Conservation (phyloP, 139 green algal genomes). For the Chlorella sp. region DNA sequence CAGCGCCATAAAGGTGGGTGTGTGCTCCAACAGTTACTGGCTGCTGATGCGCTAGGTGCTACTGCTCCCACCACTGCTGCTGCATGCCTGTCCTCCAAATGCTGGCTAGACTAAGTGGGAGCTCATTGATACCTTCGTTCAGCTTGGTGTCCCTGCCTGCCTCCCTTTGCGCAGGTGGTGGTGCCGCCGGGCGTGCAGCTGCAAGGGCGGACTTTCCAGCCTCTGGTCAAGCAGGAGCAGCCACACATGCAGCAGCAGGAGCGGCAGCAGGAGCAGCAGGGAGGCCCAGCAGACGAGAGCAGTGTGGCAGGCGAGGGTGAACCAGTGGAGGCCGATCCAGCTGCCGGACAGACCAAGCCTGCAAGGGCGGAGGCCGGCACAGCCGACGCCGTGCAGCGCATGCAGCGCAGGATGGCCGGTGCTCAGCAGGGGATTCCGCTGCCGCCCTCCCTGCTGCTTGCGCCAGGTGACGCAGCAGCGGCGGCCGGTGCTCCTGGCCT, state of each 20-base stretch:
- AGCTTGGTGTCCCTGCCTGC: no score
- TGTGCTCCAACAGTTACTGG: no score
- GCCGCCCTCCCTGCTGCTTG: neutral
- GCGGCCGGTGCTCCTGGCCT: neutral
- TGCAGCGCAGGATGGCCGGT: neutral
- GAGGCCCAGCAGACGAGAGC: neutral
- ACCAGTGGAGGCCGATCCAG: neutral
- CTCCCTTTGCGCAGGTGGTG: neutral
- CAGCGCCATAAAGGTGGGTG: neutral
- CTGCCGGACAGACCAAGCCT: no score
- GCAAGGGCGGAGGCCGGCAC: neutral
- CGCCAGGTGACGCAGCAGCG: neutral
- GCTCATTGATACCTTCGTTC: no score
- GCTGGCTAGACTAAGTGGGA: no score
- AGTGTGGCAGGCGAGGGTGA: neutral
- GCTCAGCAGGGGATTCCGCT: neutral
- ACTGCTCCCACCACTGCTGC: no score
- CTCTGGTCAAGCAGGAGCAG: neutral
- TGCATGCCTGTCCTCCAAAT: no score
- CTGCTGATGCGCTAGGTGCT: no score
- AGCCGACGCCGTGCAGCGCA: neutral
- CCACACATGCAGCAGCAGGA: neutral
- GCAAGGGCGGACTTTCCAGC: neutral
- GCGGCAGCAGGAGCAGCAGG: neutral
- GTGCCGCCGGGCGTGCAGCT: slow-evolving; percentile 6